Base-by-base conservation (phyloP, 805 yeast genomes). In the Nakazawaea peltata region DNA sequence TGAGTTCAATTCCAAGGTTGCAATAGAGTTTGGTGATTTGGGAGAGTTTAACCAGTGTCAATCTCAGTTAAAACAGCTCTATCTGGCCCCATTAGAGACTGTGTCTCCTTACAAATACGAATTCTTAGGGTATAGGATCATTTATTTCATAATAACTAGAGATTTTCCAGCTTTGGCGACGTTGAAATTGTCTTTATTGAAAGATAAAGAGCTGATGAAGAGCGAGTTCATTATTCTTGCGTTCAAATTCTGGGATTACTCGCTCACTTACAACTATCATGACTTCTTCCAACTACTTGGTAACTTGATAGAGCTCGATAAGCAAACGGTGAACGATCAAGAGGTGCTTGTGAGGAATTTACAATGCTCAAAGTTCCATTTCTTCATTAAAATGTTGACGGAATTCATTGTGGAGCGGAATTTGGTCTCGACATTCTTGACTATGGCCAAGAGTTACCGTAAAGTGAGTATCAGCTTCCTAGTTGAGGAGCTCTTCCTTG, bases 1-100 rank as follows among this genome's bases (percentile, higher is more conserved):
- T 55, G 92, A 86, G 55, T 69, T 77, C 3, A 94, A 90, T 56
- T 92, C 92, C 4, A 72, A 87, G 32, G 63, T 88, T n/a, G 94
- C 97, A 0, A 68, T 90, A 26, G 81, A 77, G 45, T 78, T 81
- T 50, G 69, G 72, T 27, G 98, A 90, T 55, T 59, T 90, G 43
- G 97, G 97, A 8, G 97, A 92, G 55, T 87, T 83, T 54, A 92
- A 92, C 59, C 97, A 90, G 54, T 92, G 97, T 53, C 94, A 83
- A 55, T 75, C 94, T 12, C 85, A 86, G 47, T 59, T 92, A 33
- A 73, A 73, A 43, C 63, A 69, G 30, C 60, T 88, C 17, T 88
- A 81, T 50, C 70, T 63, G 19, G 13, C 32, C 5, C 46, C 44
- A 22, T 49, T 45, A 19, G 10, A 21, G 23, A 38, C 37, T 2